A percentile compares a stretch with the other conserved stretches of the same genome.
Conservation (phyloP, 1,139 yeast genomes). For the Yamadazyma membranifaciens region DNA sequence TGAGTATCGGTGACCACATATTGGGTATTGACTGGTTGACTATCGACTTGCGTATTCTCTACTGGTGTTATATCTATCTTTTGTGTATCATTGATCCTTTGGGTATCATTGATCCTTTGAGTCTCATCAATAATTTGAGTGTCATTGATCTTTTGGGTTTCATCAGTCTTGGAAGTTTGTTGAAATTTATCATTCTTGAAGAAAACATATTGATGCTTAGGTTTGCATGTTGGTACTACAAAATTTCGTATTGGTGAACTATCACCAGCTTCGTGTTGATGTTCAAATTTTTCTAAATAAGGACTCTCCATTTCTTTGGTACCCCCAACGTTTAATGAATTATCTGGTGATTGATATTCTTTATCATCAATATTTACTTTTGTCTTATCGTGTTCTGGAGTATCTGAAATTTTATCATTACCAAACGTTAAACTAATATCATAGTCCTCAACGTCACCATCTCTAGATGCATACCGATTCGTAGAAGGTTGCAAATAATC, state of each 20-base stretch:
- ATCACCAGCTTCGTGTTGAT: not conserved
- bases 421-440: slow-evolving; percentile 25
- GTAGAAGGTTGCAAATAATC: not conserved
- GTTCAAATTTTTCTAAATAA: not conserved
- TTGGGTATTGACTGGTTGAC: slow-evolving; percentile 1
- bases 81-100: too few species aligned
- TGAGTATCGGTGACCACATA: slow-evolving; percentile 5
- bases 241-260: slow-evolving; percentile 4
- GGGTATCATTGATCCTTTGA: not conserved
- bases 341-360: slow-evolving; percentile 2
- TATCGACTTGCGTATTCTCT: slow-evolving; percentile 3
- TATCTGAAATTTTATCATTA: slow-evolving; percentile 11
- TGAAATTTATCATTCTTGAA: not conserved
- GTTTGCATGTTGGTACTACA: slow-evolving; percentile 5
- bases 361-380: not conserved
- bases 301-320: not conserved
- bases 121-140: not conserved
- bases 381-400: slow-evolving; percentile 3
- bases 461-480: not conserved
- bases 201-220: not conserved
- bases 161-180: not conserved
- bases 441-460: slow-evolving; percentile 10
- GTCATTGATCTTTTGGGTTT: slow-evolving; percentile 1
- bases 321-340: not conserved
- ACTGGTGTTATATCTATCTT: not conserved